These are phyloP conservation scores for Hanseniaspora hatyaiensis DNA, from an alignment of 805 yeast genomes.

Conservation along the genomic window DNA sequence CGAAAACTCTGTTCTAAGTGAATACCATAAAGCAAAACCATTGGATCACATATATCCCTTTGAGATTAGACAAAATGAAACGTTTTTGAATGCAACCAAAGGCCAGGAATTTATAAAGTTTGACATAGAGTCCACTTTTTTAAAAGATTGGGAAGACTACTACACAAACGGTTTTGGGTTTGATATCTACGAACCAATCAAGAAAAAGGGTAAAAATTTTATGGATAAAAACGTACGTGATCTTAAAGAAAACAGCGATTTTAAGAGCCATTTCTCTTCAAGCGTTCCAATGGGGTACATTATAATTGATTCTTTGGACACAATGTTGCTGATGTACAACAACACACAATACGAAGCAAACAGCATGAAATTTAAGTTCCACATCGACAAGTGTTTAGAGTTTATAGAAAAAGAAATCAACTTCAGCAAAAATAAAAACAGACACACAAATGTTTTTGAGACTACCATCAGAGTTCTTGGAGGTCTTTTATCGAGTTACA, in stretches of 20 bases:
- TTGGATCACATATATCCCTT: background rate
- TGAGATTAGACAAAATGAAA: background rate
- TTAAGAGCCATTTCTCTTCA: background rate
- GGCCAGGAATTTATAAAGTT: conserved; percentile 20
- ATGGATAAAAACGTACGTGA: conserved; percentile 24
- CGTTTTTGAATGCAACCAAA: background rate
- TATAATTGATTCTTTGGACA: conserved; percentile 77
- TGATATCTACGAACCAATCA: conserved; percentile 65
- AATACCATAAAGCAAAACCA: background rate
- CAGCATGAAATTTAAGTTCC: conserved; percentile 35
- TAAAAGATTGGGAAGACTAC: conserved; percentile 69
- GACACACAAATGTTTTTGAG: conserved; percentile 73
- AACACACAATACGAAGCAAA: conserved; percentile 17
- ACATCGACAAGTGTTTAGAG: conserved; percentile 48
- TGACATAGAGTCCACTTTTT: conserved; percentile 55
- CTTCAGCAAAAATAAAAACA: conserved; percentile 50
- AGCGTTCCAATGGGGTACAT: conserved; percentile 81
- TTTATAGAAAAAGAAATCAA: conserved; percentile 66
- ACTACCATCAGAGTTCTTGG: conserved; percentile 94
- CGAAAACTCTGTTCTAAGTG: background rate
- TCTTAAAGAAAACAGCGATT: conserved; percentile 19
- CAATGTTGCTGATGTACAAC: conserved; percentile 65
- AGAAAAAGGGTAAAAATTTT: conserved; percentile 37
- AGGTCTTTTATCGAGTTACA: conserved; percentile 71
- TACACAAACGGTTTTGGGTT: conserved; percentile 70